Base-by-base conservation (phyloP, 352 stramenopile species). In the Aphanomyces cochlioides region DNA sequence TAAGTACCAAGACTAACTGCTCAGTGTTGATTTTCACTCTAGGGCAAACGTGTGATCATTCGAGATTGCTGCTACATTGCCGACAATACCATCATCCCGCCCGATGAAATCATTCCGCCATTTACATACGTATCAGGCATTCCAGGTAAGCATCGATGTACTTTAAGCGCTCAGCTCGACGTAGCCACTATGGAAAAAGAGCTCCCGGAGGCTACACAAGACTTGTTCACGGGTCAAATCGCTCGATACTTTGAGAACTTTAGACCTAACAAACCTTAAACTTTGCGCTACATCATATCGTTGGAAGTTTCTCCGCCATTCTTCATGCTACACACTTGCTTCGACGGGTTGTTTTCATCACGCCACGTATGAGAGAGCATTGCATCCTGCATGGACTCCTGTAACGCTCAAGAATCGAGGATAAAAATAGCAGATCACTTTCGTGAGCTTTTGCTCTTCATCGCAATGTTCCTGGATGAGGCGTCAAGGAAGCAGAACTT, bases 231-330 rank as follows among this genome's bases (percentile, higher is more conserved):
- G 15, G 78, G 79, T 47, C 84, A 92, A 73, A 88, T 94, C 66
- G 87, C 79, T 74, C 81, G 86, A 37, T 94, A 89, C 72, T 94
- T 92, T 75, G 86, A 92, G 54, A 91, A 91, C 71, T 94, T 94
- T 68, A 7, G 67, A 13, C 40, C 67, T 59, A 7, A 8, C 0
- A 70, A 70, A 45, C 36, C 39, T 7, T 61, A 61, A 36, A 58
- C 7, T 19, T 58, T n/a, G n/a, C 8, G 37, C 28, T 58, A 34
- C 37, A 58, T 53, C 13, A 53, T n/a, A 28, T 28, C 28, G 28
- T 28, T 28, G 28, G 28, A 28, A 28, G 28, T 28, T 2, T 28
- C 28, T 53, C 13, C 45, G 45, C n/a, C n/a, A 15, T 53, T 53
- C 45, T 53, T n/a, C 45, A 19, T 53, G 45, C 28, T 28, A 28